Base-by-base conservation (phyloP, 2,329 filamentous ascomycete genomes). In the Talaromyces funiculosus region DNA sequence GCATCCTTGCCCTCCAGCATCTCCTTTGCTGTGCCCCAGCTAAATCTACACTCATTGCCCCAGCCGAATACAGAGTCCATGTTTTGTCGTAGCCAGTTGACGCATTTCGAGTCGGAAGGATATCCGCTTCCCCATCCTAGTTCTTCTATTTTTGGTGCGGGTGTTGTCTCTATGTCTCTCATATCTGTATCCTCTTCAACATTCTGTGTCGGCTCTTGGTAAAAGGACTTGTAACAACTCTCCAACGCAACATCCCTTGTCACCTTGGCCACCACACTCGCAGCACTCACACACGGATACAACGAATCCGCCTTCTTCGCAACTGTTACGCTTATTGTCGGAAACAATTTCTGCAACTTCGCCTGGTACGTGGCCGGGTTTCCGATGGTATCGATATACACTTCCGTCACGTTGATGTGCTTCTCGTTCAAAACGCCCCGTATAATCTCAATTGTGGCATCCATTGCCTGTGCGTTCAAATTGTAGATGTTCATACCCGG, bases 51-150 rank as follows among this genome's bases (percentile, higher is more conserved):
- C 76, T 97, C 92, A 24, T 84, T 84, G 0, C 93, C 92, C 93
- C 94, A 99, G 14, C 94, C 94, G 78, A 97, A 99, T 1, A 97
- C 77, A 2, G 90, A 90, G 70, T 99, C 88, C 87, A 97, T 93
- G 65, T 93, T 94, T 40, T 78, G 79, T 76, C 86, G 90, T 71
- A 99, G 73, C 93, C 94, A 99, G 22, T 77, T 75, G 1, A 88
- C 85, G 67, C 92, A 96, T 64, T 89, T 84, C 20, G 82, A 86
- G 75, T 99, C 94, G 1, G 89, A 91, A 0, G 94, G 94, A 72
- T 99, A 99, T 0, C 94, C 94, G 0, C 90, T 96, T 0, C 94
- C 94, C 92, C 94, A 97, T 4, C 78, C 80, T n/a, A 20, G 9
- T 10, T 53, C 45, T 40, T n/a, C 53, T 18, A 18, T 18, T 37